phyloP scores from a whole-genome alignment of 2,329 filamentous ascomycete species.

The Hymenoscyphus occultus region DNA sequence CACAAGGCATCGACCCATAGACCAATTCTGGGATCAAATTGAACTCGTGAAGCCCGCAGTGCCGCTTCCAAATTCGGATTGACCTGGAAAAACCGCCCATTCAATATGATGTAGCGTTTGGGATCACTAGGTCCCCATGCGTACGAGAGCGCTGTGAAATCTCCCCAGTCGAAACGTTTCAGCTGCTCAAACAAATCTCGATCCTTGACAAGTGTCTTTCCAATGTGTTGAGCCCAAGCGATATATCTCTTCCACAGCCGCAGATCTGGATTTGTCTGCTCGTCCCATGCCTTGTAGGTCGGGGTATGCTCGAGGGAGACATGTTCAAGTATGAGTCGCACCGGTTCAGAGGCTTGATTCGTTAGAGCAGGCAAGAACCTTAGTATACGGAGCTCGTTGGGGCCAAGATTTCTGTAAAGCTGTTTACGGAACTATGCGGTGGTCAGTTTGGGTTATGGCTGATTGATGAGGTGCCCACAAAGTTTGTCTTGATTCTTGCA shows the following conservation, averaged over 20 bases:
- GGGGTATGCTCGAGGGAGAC: not conserved
- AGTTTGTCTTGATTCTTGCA: not conserved
- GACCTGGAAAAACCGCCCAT: not conserved
- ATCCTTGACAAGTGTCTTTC: not conserved
- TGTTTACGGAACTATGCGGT: not conserved
- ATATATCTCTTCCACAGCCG: not conserved
- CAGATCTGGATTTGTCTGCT: not conserved
- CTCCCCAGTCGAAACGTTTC: not conserved
- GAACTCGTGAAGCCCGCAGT: not conserved
- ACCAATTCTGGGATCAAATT: not conserved
- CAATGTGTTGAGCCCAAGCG: not conserved
- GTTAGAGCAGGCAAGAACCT: not conserved
- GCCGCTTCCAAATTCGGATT: not conserved
- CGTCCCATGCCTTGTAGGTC: not conserved
- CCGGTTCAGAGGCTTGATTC: not conserved
- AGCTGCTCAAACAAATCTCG: not conserved
- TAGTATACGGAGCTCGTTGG: slow-evolving; percentile 4
- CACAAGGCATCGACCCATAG: not conserved
- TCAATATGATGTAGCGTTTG: not conserved
- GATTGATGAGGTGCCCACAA: not conserved
- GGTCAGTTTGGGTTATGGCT: not conserved
- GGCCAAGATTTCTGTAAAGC: not conserved
- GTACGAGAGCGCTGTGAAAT: not conserved
- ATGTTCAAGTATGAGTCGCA: not conserved
- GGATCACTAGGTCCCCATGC: not conserved